Evolutionary conservation across 2,329 filamentous ascomycete species (phyloP).

Genomic region (Alternaria consortialis): DNA sequence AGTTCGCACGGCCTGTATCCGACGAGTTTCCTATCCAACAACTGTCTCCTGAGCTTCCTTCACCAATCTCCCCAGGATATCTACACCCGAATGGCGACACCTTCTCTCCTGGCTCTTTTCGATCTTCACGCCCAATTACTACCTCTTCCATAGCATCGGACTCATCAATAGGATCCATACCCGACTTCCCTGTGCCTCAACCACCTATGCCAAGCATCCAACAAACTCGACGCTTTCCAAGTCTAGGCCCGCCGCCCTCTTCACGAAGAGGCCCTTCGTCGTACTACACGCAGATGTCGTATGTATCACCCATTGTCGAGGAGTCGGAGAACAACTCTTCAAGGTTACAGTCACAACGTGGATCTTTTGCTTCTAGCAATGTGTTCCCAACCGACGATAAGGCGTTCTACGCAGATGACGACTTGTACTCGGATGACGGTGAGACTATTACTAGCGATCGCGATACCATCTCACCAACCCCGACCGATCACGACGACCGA

Average conservation of each 20-base stretch:
- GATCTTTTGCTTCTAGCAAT: conserved; percentile 60
- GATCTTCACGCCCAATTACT: conserved; percentile 48
- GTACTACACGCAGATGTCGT: conserved; percentile 59
- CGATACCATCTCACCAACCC: conserved; percentile 37
- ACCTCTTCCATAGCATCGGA: conserved; percentile 51
- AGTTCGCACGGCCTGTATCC: conserved; percentile 52
- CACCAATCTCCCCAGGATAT: conserved; percentile 29
- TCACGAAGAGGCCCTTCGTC: conserved; percentile 58
- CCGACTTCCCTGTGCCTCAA: conserved; percentile 53
- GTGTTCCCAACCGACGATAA: conserved; percentile 56
- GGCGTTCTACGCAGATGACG: conserved; percentile 53
- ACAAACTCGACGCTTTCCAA: conserved; percentile 50
- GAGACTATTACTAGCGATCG: conserved; percentile 47
- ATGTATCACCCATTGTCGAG: conserved; percentile 60
- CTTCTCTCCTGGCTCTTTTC: conserved; percentile 43
- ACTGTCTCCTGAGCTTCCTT: conserved; percentile 33
- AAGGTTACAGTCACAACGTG: conserved; percentile 51
- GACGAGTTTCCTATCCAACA: conserved; percentile 48
- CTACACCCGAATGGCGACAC: conserved; percentile 44
- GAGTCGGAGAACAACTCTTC: conserved; percentile 58
- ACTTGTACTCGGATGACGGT: conserved; percentile 49
- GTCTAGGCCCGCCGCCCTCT: conserved; percentile 59
- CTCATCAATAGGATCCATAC: conserved; percentile 53
- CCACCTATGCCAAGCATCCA: conserved; percentile 47
- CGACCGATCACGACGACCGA: conserved; percentile 46